Evolutionary conservation across 1,139 yeast species (phyloP), one percentile per base, ranked within the genome.

Genomic region (Nakaseomyces glabratus): DNA sequence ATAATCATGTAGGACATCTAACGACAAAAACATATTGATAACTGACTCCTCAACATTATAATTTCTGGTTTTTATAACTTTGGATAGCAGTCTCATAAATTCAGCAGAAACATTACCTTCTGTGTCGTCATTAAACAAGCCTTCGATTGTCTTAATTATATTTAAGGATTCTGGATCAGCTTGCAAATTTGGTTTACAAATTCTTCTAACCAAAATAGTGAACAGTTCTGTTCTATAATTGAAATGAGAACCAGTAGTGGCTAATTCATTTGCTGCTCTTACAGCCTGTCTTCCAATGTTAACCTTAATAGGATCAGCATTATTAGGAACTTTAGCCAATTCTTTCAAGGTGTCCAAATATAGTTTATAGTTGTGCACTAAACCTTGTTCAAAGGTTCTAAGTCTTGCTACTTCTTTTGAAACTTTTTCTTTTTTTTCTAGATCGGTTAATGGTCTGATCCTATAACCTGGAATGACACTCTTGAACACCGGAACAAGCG

Each of bases 1-100:
- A 43, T 85, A 82, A 57, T 86, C 97, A 24, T 76, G 75, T 38
- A 90, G 65, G 13, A 90, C 68, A 13, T 85, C 72, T 42, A 88
- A 61, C 2, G 90, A 76, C 37, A 88, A 63, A 36, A 88, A 69
- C 2, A 84, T 64, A 46, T 82, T 82, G 20, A 90, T 53, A 1
- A 84, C 88, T 18, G 84, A 72, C 53, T 86, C 95, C 56, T 86
- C 94, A 11, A 88, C 85, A 44, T 82, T 73, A 55, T 69, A 90
- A 36, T 76, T 74, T 49, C 93, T 75, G 23, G 78, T 76, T 48
- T 74, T 79, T 37, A 88, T 62, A 39, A 86, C 73, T 51, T 82
- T 82, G 35, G 79, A 64, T 42, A 88, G 54, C 15, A 78, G 60
- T 52, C 79, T 69, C 3, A 81, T 73, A 24, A 85, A 60, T 42